Evolutionary conservation across 1,284 basidiomycete genomes (phyloP), one percentile per base, ranked within the genome.

Genomic region (Puccinia polysora): DNA sequence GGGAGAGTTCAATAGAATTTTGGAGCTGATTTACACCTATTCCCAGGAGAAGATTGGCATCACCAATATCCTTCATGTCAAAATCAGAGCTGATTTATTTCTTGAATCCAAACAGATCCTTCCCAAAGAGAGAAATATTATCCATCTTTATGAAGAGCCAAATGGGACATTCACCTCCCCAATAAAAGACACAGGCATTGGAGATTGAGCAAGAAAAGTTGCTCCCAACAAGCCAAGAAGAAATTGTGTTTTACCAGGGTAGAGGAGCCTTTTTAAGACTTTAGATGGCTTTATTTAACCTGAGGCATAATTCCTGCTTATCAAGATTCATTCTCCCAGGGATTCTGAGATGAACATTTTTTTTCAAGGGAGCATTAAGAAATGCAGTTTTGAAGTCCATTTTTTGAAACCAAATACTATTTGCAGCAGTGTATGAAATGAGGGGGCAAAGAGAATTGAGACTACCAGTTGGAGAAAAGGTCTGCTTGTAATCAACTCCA

Each of bases 221-320:
- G 8, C 5, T 58, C 14, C 6, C 10, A 30, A 49, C 5, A 20
- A 47, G 28, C 36, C 36, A 64, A 18, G 36, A 25, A 8, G 20
- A 20, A 20, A 64, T 20, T 45, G 12, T 10, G 5, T 62, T 62
- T n/a, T 62, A 43, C 58, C 58, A 62, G n/a, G 36, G 12, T 45
- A 36, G 10, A 25, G 60, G 60, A 47, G 60, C 36, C 20, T 64
- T 38, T 25, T 49, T 64, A 5, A 64, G 28, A 28, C 60, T 43
- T 15, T 64, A 64, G 10, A 64, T 40, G 4, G 60, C 36, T 30
- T 49, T 45, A 47, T 64, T 45, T 18, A 64, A 23, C 15, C 18
- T 30, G 20, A 64, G 43, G 53, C 49, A 52, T 20, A 52, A 10
- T 18, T 18, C 7, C 7, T 23, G 18, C 36, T 20, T 23, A 52